Conservation (phyloP, 2,329 filamentous ascomycete species). For the Parascedosporium putredinis region DNA sequence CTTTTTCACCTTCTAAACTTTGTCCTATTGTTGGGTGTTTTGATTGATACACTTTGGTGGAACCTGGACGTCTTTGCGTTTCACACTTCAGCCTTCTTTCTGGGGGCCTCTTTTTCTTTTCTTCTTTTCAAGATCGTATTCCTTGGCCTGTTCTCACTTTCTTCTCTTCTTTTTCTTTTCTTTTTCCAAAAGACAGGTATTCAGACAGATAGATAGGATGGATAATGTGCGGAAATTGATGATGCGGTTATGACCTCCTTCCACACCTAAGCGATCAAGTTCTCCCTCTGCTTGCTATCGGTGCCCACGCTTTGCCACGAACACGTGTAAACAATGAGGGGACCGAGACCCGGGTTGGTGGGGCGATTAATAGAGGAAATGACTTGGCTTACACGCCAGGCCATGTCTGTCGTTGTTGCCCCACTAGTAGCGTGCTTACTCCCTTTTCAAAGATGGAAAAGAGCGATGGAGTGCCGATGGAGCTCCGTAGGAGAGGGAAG, state of each 20-base stretch:
- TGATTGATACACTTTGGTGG: constrained; percentile 2
- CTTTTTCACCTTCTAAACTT: constrained; percentile 7
- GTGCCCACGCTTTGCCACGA: no score
- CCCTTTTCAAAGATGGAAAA: neutral
- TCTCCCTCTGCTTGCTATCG: no score
- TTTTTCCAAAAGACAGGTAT: constrained; percentile 4
- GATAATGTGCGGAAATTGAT: constrained; percentile 2
- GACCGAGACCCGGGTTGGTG: no score
- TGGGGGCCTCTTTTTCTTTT: neutral
- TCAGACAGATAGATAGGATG: constrained; percentile 6
- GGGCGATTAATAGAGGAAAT: no score
- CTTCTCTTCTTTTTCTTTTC: constrained; percentile 13
- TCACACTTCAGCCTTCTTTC: neutral
- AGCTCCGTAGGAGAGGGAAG: neutral
- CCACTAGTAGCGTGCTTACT: no score
- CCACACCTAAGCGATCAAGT: neutral
- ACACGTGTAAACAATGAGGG: no score
- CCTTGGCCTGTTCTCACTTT: constrained; percentile 6
- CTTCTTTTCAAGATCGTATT: constrained; percentile 1
- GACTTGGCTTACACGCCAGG: no score
- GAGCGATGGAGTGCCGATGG: neutral
- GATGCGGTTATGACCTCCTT: constrained; percentile 3
- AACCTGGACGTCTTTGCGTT: no score
- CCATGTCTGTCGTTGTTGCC: no score
- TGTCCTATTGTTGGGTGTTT: no score